Base-by-base conservation (phyloP, 2,329 filamentous ascomycete species). In the Mariannaea elegans region DNA sequence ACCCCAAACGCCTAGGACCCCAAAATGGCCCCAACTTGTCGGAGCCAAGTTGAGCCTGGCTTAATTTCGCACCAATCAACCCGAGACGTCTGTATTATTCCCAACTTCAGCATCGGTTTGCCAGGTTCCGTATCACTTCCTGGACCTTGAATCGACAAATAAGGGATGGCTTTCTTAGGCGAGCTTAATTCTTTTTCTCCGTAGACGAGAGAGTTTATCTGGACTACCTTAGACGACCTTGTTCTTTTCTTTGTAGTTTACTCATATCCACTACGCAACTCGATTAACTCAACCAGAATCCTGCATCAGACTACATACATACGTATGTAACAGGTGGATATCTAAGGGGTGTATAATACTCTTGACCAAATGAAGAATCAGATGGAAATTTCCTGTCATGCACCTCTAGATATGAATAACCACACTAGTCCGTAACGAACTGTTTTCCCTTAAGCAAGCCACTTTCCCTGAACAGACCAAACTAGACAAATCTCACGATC, bases 51-150 rank as follows among this genome's bases (percentile, higher is more conserved):
- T 21, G 21, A 19, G 16, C n/a, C 27, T 32, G 44, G 21, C 45
- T 23, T 16, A 31, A 46, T 59, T 59, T 54, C 34, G 56, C 56
- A 59, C 56, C 56, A 54, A 59, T 55, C n/a, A 46, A 14, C 14
- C 32, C 23, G 29, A 27, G 52, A 23, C 52, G 13, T 7, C 12
- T 24, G 27, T 32, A 34, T 10, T 14, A 29, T 34, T 29, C 42
- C 24, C 8, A 32, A 38, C 23, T 31, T 53, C 18, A 44, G 31
- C 32, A 24, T 27, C 34, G 36, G 36, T 45, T 34, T 18, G 24
- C 21, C n/a, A 27, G 18, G n/a, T 50, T 50, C 50, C 48, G 44
- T 21, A 41, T 38, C 38, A 7, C 31, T 44, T 48, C 24, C 42
- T 39, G 38, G 42, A 51, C n/a, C 13, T 24, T 44, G 36, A n/a